Conservation (phyloP, 441 rosid genomes). For the Croton setiger region DNA sequence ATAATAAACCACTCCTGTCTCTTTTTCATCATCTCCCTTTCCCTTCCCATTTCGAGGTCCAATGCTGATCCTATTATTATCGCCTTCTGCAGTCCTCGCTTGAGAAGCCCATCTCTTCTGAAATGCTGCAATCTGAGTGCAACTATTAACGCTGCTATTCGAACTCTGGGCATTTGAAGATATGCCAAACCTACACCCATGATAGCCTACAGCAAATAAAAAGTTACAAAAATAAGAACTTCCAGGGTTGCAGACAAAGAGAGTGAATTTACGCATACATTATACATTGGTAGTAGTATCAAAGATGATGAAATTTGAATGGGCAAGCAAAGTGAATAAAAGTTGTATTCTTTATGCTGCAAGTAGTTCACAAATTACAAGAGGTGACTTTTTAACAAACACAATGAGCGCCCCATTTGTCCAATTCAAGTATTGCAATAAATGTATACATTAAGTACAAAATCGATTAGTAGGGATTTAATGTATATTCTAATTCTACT, state of each 20-base stretch:
- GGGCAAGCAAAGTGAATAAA: too few relatives aligned
- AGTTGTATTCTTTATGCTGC: too few relatives aligned
- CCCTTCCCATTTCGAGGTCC: conserved; percentile 53
- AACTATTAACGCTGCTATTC: conserved; percentile 28
- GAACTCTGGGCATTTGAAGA: conserved; percentile 32
- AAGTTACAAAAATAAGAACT: conserved; percentile 4
- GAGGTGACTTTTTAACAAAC: too few relatives aligned
- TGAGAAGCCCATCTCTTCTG: conserved; percentile 68
- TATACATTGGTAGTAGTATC: too few relatives aligned
- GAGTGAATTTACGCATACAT: too few relatives aligned
- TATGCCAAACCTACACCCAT: conserved; percentile 30
- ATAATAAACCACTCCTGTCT: conserved; percentile 47
- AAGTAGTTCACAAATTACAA: too few relatives aligned
- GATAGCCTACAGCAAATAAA: conserved; percentile 37
- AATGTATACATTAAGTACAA: too few relatives aligned
- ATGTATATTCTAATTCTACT: too few relatives aligned
- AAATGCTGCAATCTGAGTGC: conserved; percentile 23
- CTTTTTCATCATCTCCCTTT: conserved; percentile 46
- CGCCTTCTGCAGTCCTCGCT: conserved; percentile 45
- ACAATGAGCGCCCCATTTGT: too few relatives aligned
- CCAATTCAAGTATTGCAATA: too few relatives aligned
- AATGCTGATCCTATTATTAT: conserved; percentile 70
- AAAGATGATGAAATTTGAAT: too few relatives aligned
- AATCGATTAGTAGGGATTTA: too few relatives aligned
- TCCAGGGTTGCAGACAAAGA: neutral